Percentiles rank a stretch among this genome's conserved stretches.
Evolutionary conservation across 2,329 filamentous ascomycete species (phyloP).

Genomic region (Aspergillus hiratsukae): DNA sequence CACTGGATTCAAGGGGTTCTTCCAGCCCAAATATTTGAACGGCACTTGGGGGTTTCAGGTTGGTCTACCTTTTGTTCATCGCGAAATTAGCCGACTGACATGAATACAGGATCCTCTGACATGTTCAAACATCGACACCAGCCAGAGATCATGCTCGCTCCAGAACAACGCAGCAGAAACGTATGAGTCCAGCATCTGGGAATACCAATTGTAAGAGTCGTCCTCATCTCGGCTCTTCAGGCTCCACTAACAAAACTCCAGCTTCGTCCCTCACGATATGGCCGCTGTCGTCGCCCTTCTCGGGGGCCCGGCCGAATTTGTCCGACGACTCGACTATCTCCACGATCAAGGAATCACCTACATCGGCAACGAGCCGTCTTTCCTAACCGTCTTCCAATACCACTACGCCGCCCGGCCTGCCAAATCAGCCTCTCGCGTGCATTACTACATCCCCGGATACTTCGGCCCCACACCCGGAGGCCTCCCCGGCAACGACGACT

Average conservation of each 20-base stretch:
- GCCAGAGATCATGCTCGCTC: slow-evolving; percentile 28
- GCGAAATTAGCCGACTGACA: background rate
- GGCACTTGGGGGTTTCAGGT: slow-evolving; percentile 64
- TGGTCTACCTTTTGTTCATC: background rate
- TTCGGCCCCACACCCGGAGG: slow-evolving; percentile 56
- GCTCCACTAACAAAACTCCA: slow-evolving; percentile 43
- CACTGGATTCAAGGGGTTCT: slow-evolving; percentile 67
- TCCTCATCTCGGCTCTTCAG: slow-evolving; percentile 46
- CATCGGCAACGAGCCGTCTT: slow-evolving; percentile 61
- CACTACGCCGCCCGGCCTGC: slow-evolving; percentile 64
- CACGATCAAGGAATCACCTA: slow-evolving; percentile 61
- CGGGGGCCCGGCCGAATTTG: slow-evolving; percentile 55
- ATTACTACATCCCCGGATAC: slow-evolving; percentile 59
- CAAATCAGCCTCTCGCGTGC: slow-evolving; percentile 47
- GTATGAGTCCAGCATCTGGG: slow-evolving; percentile 34
- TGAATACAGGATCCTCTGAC: slow-evolving; percentile 49
- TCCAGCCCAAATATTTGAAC: slow-evolving; percentile 66
- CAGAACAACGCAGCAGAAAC: slow-evolving; percentile 31
- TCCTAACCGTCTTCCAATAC: slow-evolving; percentile 63
- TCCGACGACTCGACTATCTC: slow-evolving; percentile 58
- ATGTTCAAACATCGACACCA: slow-evolving; percentile 54
- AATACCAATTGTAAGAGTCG: slow-evolving; percentile 47
- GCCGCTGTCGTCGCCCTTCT: slow-evolving; percentile 52
- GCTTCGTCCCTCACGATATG: slow-evolving; percentile 53
- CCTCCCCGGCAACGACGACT: slow-evolving; percentile 66